phyloP scores from a whole-genome alignment of 208 protist genomes.

The Leishmania guyanensis region DNA sequence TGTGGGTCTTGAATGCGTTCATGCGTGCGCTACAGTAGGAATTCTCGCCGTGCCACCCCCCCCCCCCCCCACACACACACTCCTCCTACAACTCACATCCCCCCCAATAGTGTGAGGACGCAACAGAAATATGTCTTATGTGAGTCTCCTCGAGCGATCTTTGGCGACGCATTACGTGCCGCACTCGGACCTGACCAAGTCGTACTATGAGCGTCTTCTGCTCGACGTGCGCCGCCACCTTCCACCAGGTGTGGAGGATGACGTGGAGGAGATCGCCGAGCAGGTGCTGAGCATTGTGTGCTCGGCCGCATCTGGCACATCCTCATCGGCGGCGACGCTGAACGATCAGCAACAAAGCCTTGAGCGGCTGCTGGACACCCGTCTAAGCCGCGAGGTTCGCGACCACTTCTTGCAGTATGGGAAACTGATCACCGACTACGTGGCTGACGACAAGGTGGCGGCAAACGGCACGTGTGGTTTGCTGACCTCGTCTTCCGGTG shows the following conservation, averaged over 20 bases:
- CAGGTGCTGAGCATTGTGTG: slow-evolving; percentile 77
- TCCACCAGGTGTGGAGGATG: slow-evolving; percentile 73
- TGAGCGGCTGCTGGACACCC: slow-evolving; percentile 69
- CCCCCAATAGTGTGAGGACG: not conserved
- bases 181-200: slow-evolving; percentile 68
- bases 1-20: not conserved
- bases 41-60: not conserved
- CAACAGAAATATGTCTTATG: slow-evolving; percentile 21
- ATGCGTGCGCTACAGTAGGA: not conserved
- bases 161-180: slow-evolving; percentile 64
- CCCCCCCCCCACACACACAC: no score
- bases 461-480: slow-evolving; percentile 3
- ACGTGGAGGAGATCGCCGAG: slow-evolving; percentile 81
- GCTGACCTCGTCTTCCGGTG: slow-evolving; percentile 14
- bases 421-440: slow-evolving; percentile 84
- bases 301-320: slow-evolving; percentile 13
- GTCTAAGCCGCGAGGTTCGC: slow-evolving; percentile 60
- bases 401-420: slow-evolving; percentile 75
- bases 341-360: slow-evolving; percentile 58
- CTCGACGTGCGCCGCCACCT: slow-evolving; percentile 78
- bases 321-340: slow-evolving; percentile 29
- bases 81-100: not conserved
- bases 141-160: slow-evolving; percentile 5
- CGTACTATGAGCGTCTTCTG: slow-evolving; percentile 84
- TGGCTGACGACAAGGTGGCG: slow-evolving; percentile 33